Conservation (phyloP, 1,284 basidiomycete genomes). For the Meripilus lineatus region DNA sequence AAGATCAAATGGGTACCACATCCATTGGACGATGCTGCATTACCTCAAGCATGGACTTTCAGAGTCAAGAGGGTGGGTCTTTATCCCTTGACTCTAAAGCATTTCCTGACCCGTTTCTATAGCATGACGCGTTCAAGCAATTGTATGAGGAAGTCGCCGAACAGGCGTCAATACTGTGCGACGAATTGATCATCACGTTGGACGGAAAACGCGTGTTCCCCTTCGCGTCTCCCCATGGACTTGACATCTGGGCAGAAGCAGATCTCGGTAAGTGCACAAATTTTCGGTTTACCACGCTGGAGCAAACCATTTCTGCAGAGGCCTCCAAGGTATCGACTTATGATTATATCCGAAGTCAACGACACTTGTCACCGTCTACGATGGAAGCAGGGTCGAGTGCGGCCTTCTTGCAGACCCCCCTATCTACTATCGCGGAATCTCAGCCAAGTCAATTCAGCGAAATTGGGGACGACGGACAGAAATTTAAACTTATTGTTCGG, state of each 20-base stretch:
- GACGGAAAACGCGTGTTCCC: conserved; percentile 58
- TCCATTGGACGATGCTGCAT: conserved; percentile 41
- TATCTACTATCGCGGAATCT: conserved; percentile 16
- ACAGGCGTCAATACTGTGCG: conserved; percentile 40
- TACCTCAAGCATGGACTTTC: conserved; percentile 42
- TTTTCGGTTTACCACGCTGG: neutral
- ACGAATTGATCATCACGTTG: conserved; percentile 53
- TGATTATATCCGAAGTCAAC: conserved; percentile 50
- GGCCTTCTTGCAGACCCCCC: conserved; percentile 17
- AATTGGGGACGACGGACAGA: conserved; percentile 38
- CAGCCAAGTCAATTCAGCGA: conserved; percentile 21
- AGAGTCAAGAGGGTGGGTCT: conserved; percentile 52
- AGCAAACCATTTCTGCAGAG: conserved; percentile 33
- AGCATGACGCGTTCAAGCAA: conserved; percentile 60
- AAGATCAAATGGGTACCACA: conserved; percentile 60
- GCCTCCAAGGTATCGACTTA: conserved; percentile 59
- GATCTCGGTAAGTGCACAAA: conserved; percentile 48
- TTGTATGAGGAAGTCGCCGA: conserved; percentile 63
- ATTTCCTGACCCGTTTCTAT: conserved; percentile 5
- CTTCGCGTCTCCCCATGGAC: conserved; percentile 58
- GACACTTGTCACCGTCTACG: conserved; percentile 22
- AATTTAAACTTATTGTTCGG: conserved; percentile 60
- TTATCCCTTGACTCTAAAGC: neutral
- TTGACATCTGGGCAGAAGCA: conserved; percentile 61
- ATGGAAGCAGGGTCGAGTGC: conserved; percentile 4